phyloP scores from a whole-genome alignment of 2,329 filamentous ascomycete species.

The Fusarium keratoplasticum region DNA sequence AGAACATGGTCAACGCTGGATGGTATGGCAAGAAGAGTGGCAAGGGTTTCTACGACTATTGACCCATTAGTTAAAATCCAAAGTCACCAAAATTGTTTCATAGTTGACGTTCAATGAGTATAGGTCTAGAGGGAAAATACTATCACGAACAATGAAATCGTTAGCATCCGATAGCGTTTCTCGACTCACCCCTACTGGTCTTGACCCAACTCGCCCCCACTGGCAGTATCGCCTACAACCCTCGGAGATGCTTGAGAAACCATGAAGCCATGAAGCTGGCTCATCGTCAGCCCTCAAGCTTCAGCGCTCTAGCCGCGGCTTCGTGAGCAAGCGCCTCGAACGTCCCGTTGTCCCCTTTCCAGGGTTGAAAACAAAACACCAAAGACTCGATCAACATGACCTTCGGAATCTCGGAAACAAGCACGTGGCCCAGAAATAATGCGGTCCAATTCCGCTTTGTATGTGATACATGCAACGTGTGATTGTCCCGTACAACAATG shows the following conservation, averaged over 20 bases:
- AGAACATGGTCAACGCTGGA: slow-evolving; percentile 97
- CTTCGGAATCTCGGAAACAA: neutral
- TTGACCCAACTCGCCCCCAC: neutral
- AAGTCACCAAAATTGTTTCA: neutral
- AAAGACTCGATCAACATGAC: neutral
- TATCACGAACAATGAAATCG: neutral
- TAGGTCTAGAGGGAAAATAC: neutral
- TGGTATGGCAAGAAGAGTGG: slow-evolving; percentile 98
- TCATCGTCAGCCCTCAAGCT: neutral
- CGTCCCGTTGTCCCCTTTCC: neutral
- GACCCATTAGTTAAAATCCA: slow-evolving; percentile 14
- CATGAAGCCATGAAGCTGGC: neutral
- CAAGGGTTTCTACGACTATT: slow-evolving; percentile 96
- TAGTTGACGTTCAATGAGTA: neutral
- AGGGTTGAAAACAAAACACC: neutral
- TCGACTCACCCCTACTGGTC: neutral
- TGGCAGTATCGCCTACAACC: neutral
- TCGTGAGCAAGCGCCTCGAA: neutral
- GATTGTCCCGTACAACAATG: neutral
- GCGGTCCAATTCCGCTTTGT: neutral
- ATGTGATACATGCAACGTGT: slow-evolving; percentile 9
- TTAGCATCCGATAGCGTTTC: neutral
- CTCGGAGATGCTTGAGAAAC: neutral
- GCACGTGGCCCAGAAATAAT: neutral
- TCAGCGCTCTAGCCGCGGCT: neutral